Conservation (phyloP, 176 grass and related monocot species). For the Coix lacrymajobi region DNA sequence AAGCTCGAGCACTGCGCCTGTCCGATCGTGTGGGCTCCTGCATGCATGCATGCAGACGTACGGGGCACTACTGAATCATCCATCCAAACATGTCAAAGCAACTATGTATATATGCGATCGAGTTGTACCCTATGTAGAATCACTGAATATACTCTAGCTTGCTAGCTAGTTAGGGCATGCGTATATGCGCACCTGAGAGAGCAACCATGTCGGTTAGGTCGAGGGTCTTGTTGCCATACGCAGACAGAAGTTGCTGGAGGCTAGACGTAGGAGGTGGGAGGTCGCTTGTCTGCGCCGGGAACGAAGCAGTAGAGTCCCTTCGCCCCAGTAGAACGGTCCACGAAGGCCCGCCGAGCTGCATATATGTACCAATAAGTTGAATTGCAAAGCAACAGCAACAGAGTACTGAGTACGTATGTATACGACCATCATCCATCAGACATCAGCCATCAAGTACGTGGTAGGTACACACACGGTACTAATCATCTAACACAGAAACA, state of each 20-base stretch:
- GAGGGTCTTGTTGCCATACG: constrained; percentile 6
- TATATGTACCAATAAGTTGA: too few relatives aligned
- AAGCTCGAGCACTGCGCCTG: constrained; percentile 49
- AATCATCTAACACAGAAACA: too few relatives aligned
- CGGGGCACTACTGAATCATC: too few relatives aligned
- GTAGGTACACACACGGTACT: too few relatives aligned
- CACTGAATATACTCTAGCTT: too few relatives aligned
- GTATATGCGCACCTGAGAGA: constrained; percentile 42
- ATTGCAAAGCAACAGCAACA: too few relatives aligned
- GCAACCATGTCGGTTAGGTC: constrained; percentile 44
- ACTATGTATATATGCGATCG: too few relatives aligned
- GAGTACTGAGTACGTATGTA: too few relatives aligned
- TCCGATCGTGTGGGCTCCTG: constrained; percentile 63
- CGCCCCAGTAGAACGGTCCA: constrained; percentile 53
- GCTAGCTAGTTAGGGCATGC: background rate
- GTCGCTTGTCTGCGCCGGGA: background rate
- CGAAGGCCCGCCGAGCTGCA: constrained; percentile 46
- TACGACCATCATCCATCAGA: too few relatives aligned
- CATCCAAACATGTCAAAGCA: too few relatives aligned
- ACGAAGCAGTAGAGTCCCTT: constrained; percentile 48
- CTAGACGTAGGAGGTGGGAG: background rate
- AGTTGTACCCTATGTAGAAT: too few relatives aligned
- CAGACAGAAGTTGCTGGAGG: background rate
- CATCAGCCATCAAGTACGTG: too few relatives aligned
- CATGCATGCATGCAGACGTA: background rate